phyloP scores from a whole-genome alignment of 1,284 basidiomycete species.

The Malassezia yamatoensis region DNA sequence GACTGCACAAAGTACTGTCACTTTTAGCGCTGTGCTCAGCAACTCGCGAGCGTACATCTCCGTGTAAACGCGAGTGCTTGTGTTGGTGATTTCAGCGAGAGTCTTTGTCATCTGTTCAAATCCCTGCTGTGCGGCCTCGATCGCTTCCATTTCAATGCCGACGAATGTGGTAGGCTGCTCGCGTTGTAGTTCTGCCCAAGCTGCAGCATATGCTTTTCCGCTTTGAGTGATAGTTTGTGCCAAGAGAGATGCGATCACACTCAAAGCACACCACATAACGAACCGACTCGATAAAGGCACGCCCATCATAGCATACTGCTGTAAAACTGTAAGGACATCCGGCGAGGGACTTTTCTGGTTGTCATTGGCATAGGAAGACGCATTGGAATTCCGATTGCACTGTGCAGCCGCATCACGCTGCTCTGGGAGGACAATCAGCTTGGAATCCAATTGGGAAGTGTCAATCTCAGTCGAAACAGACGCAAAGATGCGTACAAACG shows the following conservation, averaged over 20 bases:
- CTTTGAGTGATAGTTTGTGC: slow-evolving; percentile 57
- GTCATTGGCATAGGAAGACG: slow-evolving; percentile 20
- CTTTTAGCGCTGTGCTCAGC: slow-evolving; percentile 57
- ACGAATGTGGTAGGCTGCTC: slow-evolving; percentile 80
- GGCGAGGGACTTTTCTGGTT: slow-evolving; percentile 19
- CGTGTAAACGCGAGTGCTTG: background rate
- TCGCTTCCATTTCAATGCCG: slow-evolving; percentile 55
- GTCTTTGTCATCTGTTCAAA: background rate
- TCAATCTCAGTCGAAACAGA: slow-evolving; percentile 56
- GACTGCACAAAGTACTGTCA: slow-evolving; percentile 72
- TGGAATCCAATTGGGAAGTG: slow-evolving; percentile 52
- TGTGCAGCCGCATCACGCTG: slow-evolving; percentile 50
- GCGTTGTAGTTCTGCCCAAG: slow-evolving; percentile 30
- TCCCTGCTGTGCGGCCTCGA: background rate
- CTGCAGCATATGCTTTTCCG: background rate
- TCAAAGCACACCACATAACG: slow-evolving; percentile 70
- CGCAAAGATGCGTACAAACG: slow-evolving; percentile 55
- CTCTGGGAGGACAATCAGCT: slow-evolving; percentile 48
- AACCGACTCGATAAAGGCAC: slow-evolving; percentile 77
- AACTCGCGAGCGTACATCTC: slow-evolving; percentile 33
- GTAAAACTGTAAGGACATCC: slow-evolving; percentile 55
- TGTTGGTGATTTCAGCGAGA: background rate
- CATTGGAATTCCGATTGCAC: slow-evolving; percentile 24
- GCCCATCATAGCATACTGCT: slow-evolving; percentile 64
- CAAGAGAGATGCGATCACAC: slow-evolving; percentile 70